Percentiles rank a stretch among this genome's conserved stretches.
phyloP scores from a whole-genome alignment of 2,329 filamentous ascomycete species.

The Pestalotiopsis sp. region DNA sequence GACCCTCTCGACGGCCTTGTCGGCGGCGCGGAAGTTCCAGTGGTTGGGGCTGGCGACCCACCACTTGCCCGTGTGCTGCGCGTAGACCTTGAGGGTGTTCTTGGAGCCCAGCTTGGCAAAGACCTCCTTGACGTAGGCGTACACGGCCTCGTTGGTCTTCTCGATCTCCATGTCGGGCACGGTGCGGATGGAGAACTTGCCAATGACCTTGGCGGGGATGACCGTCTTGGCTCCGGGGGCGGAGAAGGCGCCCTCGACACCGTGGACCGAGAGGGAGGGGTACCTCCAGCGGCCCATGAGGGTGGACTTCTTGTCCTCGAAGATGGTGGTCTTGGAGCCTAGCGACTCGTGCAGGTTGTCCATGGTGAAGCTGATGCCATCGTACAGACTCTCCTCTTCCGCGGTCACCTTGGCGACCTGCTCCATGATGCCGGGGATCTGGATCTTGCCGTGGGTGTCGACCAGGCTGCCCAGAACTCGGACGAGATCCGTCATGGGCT shows the following conservation, averaged over 20 bases:
- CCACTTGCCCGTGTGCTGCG: slow-evolving; percentile 95
- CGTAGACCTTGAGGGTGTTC: slow-evolving; percentile 80
- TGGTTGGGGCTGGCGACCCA: slow-evolving; percentile 97
- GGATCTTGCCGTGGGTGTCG: slow-evolving; percentile 87
- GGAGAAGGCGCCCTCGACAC: slow-evolving; percentile 92
- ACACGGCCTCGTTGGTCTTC: slow-evolving; percentile 82
- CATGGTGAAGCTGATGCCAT: slow-evolving; percentile 92
- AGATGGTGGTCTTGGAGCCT: slow-evolving; percentile 84
- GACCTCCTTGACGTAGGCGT: slow-evolving; percentile 77
- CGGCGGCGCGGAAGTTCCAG: slow-evolving; percentile 96
- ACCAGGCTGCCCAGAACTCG: slow-evolving; percentile 81
- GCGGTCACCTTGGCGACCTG: slow-evolving; percentile 86
- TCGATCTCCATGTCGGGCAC: slow-evolving; percentile 97
- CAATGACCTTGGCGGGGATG: slow-evolving; percentile 95
- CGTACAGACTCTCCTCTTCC: slow-evolving; percentile 87
- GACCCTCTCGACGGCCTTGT: slow-evolving; percentile 94
- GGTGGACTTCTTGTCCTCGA: slow-evolving; percentile 83
- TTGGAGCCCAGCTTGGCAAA: slow-evolving; percentile 89
- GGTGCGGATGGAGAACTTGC: slow-evolving; percentile 97
- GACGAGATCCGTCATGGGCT: slow-evolving; percentile 96
- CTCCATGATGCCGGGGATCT: slow-evolving; percentile 90
- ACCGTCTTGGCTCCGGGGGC: slow-evolving; percentile 95
- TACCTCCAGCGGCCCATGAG: slow-evolving; percentile 97
- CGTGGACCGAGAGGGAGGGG: slow-evolving; percentile 91
- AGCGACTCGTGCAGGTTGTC: slow-evolving; percentile 90